phyloP scores from a whole-genome alignment of 257 asterid genomes.

The Osmanthus fragrans region DNA sequence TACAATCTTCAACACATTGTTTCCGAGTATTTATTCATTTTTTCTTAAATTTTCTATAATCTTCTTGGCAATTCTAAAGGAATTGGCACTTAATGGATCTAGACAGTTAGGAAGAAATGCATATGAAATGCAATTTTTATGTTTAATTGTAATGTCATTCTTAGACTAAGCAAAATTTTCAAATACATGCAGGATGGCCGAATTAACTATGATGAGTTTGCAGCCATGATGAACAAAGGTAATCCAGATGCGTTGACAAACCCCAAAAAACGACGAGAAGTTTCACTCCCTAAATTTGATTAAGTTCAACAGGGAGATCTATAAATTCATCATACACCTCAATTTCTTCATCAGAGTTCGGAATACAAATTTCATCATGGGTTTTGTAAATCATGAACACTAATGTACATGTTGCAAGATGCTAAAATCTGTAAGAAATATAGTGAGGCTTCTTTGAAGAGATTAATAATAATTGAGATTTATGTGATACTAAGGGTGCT shows the following conservation, averaged over 20 bases:
- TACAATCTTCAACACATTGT: too few species aligned
- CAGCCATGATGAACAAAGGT: constrained; percentile 34
- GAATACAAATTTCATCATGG: background rate
- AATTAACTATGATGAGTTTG: constrained; percentile 31
- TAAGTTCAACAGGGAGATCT: background rate
- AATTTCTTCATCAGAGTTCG: background rate
- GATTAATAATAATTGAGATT: background rate
- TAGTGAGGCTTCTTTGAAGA: background rate
- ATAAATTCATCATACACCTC: background rate
- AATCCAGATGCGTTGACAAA: constrained; percentile 28
- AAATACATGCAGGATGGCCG: constrained; percentile 29
- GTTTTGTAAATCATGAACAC: background rate
- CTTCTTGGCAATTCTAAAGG: too few species aligned
- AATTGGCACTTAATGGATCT: too few species aligned
- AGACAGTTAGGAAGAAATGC: background rate
- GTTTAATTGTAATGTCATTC: background rate
- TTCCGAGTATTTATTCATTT: too few species aligned
- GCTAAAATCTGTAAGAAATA: background rate
- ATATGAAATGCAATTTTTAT: background rate
- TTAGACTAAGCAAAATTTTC: background rate
- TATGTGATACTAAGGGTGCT: background rate
- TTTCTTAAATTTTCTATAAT: too few species aligned
- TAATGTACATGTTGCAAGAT: background rate
- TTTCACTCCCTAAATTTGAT: constrained; percentile 8
- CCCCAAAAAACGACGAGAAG: constrained; percentile 28